Base-by-base conservation (phyloP, 1,284 basidiomycete species). In the Pseudozyma flocculosa region DNA sequence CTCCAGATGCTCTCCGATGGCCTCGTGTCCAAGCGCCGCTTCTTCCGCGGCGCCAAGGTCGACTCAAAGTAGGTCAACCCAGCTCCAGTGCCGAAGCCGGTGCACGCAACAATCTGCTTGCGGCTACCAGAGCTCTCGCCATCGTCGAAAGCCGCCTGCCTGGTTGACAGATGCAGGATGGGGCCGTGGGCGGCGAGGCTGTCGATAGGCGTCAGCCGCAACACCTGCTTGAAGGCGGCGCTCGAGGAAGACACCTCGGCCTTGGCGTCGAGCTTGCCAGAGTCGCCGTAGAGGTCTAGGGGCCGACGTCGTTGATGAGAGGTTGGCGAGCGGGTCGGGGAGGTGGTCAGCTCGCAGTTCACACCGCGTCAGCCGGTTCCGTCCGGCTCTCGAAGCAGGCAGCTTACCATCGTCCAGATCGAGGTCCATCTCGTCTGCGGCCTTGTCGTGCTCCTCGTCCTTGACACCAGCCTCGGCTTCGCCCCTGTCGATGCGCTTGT, bases 341-440 rank as follows among this genome's bases (percentile, higher is more conserved):
- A n/a, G n/a, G n/a, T n/a, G n/a, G n/a, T 9, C 32, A 34, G 32
- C 10, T 34, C 15, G 32, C n/a, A n/a, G n/a, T n/a, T n/a, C n/a
- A n/a, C n/a, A n/a, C n/a, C n/a, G n/a, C n/a, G n/a, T n/a, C n/a
- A n/a, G n/a, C n/a, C n/a, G n/a, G n/a, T n/a, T n/a, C n/a, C n/a
- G n/a, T n/a, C n/a, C n/a, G n/a, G n/a, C n/a, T n/a, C n/a, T n/a
- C n/a, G n/a, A n/a, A n/a, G n/a, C n/a, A n/a, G n/a, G n/a, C n/a
- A n/a, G n/a, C 32, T 34, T 13, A 34, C 32, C 32, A 13, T 82
- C 82, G 59, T 93, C 90, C 70, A 81, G 78, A 58, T 91, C 88
- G 45, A 88, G 78, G 61, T 89, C 88, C 84, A 88, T 87, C 11
- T 81, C 80, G 40, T 19, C 38, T 51, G 26, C 9, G 41, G 30